Evolutionary conservation across 2,329 filamentous ascomycete species (phyloP).

Genomic region (Fulvia fulva): DNA sequence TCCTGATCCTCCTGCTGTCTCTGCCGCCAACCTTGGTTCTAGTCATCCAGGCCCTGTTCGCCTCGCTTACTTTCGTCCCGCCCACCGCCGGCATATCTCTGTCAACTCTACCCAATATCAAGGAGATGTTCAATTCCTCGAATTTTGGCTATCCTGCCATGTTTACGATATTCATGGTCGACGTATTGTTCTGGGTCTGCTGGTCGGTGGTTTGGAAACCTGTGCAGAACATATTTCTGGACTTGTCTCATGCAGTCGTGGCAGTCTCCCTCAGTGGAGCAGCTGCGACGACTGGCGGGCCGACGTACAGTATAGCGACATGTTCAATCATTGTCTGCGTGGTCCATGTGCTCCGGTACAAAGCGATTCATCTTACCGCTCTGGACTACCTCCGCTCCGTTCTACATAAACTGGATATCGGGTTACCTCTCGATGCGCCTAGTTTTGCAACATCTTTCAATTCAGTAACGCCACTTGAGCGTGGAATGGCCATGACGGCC

Average conservation of each 20-base stretch:
- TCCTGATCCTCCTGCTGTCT: conserved; percentile 91
- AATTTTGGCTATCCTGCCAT: conserved; percentile 75
- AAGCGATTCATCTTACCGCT: conserved; percentile 40
- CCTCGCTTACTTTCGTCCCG: conserved; percentile 86
- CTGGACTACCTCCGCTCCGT: conserved; percentile 37
- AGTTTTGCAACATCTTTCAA: conserved; percentile 29
- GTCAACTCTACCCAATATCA: conserved; percentile 71
- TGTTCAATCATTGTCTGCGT: conserved; percentile 64
- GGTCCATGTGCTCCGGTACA: conserved; percentile 52
- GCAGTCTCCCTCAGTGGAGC: conserved; percentile 85
- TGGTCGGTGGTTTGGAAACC: conserved; percentile 88
- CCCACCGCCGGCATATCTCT: conserved; percentile 62
- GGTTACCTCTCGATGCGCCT: conserved; percentile 29
- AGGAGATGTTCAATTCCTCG: conserved; percentile 86
- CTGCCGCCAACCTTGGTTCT: conserved; percentile 84
- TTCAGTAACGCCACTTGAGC: conserved; percentile 29
- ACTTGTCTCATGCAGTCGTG: conserved; percentile 89
- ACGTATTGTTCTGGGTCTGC: conserved; percentile 70
- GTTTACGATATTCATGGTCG: conserved; percentile 78
- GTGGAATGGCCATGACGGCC: conserved; percentile 31
- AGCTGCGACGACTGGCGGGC: conserved; percentile 63
- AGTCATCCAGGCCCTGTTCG: conserved; percentile 86
- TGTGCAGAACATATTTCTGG: conserved; percentile 80
- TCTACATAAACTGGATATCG: conserved; percentile 34
- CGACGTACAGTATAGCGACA: conserved; percentile 66